Percentiles rank a stretch among this genome's conserved stretches.
These are phyloP conservation scores for Drechmeria coniospora DNA, from an alignment of 2,329 filamentous ascomycete genomes.

Conservation along the genomic window DNA sequence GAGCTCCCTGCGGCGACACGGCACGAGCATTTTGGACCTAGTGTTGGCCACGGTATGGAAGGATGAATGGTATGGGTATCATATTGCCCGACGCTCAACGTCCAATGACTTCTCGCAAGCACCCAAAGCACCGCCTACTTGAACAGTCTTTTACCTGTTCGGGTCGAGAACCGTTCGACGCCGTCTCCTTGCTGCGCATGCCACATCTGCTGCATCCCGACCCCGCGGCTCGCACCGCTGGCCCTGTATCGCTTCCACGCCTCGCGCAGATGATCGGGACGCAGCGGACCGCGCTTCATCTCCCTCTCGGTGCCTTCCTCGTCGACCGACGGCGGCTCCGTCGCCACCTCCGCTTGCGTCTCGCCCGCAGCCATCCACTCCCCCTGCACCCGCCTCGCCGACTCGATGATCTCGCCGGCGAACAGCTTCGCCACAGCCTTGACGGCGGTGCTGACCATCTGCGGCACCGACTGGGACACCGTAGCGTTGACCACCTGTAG, in stretches of 20 bases:
- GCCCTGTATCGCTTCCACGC: slow-evolving; percentile 54
- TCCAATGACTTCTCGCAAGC: neutral
- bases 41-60: no score
- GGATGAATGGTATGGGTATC: no score
- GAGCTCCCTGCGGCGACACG: no score
- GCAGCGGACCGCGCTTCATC: slow-evolving; percentile 39
- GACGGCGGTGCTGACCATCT: slow-evolving; percentile 60
- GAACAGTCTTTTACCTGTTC: slow-evolving; percentile 37
- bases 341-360: slow-evolving; percentile 37
- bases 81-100: no score
- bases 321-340: slow-evolving; percentile 21
- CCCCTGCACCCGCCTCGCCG: slow-evolving; percentile 52
- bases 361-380: slow-evolving; percentile 53
- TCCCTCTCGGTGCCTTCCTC: slow-evolving; percentile 17
- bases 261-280: slow-evolving; percentile 61
- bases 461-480: slow-evolving; percentile 62
- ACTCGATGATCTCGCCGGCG: slow-evolving; percentile 60
- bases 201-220: slow-evolving; percentile 45
- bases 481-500: slow-evolving; percentile 62
- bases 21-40: no score
- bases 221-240: slow-evolving; percentile 45
- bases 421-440: slow-evolving; percentile 64
- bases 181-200: slow-evolving; percentile 44
- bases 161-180: slow-evolving; percentile 41
- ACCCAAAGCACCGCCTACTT: slow-evolving; percentile 18